A percentile compares a stretch with the other conserved stretches of the same genome.
Evolutionary conservation across 495 filamentous ascomycete species (phyloP).

Genomic region (Niebla homalea): DNA sequence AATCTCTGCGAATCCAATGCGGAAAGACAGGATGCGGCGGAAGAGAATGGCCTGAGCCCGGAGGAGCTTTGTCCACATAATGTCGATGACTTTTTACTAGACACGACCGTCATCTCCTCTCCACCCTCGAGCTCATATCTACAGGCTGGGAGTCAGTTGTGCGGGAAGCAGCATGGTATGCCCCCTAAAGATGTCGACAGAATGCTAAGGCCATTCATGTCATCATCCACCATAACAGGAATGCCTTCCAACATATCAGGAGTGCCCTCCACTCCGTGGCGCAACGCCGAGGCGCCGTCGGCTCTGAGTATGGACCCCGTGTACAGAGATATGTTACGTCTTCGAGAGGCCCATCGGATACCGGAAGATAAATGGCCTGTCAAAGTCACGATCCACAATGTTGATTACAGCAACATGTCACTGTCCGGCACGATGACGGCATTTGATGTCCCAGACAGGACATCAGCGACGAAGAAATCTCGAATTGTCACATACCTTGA

Average conservation of each 20-base stretch:
- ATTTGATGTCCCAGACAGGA: constrained; percentile 55
- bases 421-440: constrained; percentile 70
- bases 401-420: constrained; percentile 50
- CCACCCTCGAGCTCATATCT: constrained; percentile 53
- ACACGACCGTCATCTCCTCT: constrained; percentile 39
- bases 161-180: constrained; percentile 44
- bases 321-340: constrained; percentile 12
- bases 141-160: constrained; percentile 48
- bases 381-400: constrained; percentile 55
- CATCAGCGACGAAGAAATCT: constrained; percentile 38
- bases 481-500: constrained; percentile 63
- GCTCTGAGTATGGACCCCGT: not conserved
- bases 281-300: too few species aligned
- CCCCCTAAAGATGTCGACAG: not conserved
- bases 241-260: too few species aligned
- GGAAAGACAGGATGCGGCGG: constrained; percentile 41
- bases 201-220: constrained; percentile 4
- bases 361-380: constrained; percentile 58
- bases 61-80: constrained; percentile 33
- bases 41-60: constrained; percentile 29
- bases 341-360: constrained; percentile 4
- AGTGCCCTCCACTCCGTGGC: too few species aligned
- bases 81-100: constrained; percentile 49
- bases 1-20: constrained; percentile 41
- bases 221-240: constrained; percentile 7